Conservation (phyloP, 495 filamentous ascomycete species). For the Aspergillus ostianus region DNA sequence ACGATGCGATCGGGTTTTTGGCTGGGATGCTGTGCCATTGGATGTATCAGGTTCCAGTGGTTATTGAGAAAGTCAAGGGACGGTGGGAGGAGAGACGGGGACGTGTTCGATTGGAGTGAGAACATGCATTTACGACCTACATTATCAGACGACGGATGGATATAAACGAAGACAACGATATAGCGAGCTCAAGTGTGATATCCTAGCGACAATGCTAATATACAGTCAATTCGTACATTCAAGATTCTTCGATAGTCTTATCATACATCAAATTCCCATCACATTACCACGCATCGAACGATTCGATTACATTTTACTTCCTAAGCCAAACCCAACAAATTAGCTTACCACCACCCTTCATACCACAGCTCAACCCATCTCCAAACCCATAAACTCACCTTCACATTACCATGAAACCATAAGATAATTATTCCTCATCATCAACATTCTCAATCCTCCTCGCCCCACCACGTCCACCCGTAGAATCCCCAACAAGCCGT, state of each 20-base stretch:
- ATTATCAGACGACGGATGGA: neutral
- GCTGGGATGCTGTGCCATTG: conserved; percentile 75
- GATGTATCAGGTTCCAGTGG: conserved; percentile 40
- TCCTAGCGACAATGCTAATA: neutral
- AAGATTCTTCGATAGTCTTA: too few relatives aligned
- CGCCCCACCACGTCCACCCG: conserved; percentile 22
- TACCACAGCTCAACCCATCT: too few relatives aligned
- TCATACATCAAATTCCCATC: too few relatives aligned
- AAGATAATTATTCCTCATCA: conserved; percentile 13
- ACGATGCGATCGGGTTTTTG: conserved; percentile 82
- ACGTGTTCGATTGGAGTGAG: conserved; percentile 29
- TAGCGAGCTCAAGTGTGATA: neutral
- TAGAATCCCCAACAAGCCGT: conserved; percentile 13
- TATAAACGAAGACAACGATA: too few relatives aligned
- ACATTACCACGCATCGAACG: too few relatives aligned
- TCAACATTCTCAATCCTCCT: conserved; percentile 32
- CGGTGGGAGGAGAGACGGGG: conserved; percentile 28
- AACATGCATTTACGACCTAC: neutral
- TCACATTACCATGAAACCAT: neutral
- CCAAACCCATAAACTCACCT: neutral
- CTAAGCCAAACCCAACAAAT: neutral
- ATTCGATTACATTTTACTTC: too few relatives aligned
- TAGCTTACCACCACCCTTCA: neutral
- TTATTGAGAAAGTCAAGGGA: conserved; percentile 25
- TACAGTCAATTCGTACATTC: neutral